Conservation (phyloP, 2,329 filamentous ascomycete species). For the Metarhizium album region DNA sequence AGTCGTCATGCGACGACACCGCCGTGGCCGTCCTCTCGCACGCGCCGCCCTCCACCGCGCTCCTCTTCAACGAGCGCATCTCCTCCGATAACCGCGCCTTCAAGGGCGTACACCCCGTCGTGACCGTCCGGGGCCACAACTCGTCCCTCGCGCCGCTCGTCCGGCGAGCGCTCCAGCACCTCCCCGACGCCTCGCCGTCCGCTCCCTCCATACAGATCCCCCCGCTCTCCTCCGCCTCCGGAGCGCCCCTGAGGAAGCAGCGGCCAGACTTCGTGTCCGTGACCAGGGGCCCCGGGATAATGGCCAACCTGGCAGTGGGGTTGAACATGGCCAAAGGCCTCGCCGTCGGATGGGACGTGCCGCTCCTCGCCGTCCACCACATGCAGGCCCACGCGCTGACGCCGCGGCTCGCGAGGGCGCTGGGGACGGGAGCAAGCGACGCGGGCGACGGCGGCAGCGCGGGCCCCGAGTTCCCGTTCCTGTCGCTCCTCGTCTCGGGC, state of each 20-base stretch:
- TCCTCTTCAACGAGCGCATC: conserved; percentile 72
- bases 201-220: not conserved
- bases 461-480: conserved; percentile 63
- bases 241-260: conserved; percentile 11
- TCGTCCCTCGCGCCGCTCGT: conserved; percentile 58
- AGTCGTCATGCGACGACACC: conserved; percentile 87
- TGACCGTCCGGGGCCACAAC: conserved; percentile 67
- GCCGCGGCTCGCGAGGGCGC: conserved; percentile 60
- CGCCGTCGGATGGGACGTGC: conserved; percentile 70
- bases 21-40: conserved; percentile 74
- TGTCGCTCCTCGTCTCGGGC: conserved; percentile 81
- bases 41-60: conserved; percentile 31
- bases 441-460: conserved; percentile 7
- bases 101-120: conserved; percentile 68
- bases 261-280: conserved; percentile 78
- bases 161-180: conserved; percentile 44
- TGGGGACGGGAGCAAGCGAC: conserved; percentile 34
- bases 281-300: conserved; percentile 86
- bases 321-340: conserved; percentile 81
- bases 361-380: conserved; percentile 80
- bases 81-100: conserved; percentile 69
- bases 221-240: not conserved
- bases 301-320: conserved; percentile 64
- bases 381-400: conserved; percentile 97
- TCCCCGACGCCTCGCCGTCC: conserved; percentile 26